A percentile compares a stretch with the other conserved stretches of the same genome.
Conservation (phyloP, 2,329 filamentous ascomycete genomes). For the Verticillium nubilum region DNA sequence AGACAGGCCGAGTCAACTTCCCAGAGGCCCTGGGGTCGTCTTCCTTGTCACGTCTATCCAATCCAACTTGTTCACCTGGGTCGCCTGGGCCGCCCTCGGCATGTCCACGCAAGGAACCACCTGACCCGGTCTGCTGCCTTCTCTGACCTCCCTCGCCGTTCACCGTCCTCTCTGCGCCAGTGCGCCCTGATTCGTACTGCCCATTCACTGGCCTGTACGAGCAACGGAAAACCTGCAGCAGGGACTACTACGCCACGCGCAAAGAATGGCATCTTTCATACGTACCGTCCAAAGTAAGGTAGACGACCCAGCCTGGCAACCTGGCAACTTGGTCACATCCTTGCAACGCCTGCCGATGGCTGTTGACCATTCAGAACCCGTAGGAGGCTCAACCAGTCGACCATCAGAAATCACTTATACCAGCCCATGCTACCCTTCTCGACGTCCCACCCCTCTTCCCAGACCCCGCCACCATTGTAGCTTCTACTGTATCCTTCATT, state of each 20-base stretch:
- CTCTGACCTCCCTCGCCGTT: background rate
- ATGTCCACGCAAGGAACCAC: conserved; percentile 15
- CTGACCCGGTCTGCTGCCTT: conserved; percentile 19
- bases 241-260: conserved; percentile 10
- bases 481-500: background rate
- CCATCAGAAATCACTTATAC: conserved; percentile 1
- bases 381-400: background rate
- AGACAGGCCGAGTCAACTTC: conserved; percentile 15
- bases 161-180: background rate
- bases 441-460: background rate
- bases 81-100: conserved; percentile 7
- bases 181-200: conserved; percentile 12
- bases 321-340: background rate
- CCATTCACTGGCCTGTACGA: conserved; percentile 14
- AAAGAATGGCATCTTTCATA: conserved; percentile 10
- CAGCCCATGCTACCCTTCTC: background rate
- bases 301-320: background rate
- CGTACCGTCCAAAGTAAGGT: background rate
- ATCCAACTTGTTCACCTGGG: conserved; percentile 10
- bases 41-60: conserved; percentile 12
- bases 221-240: background rate
- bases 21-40: conserved; percentile 12
- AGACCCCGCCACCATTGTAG: background rate
- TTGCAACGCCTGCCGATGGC: conserved; percentile 1
- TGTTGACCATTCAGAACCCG: conserved; percentile 3